Conservation (phyloP, 768 basidiomycete genomes). For the Auriscalpium vulgare region DNA sequence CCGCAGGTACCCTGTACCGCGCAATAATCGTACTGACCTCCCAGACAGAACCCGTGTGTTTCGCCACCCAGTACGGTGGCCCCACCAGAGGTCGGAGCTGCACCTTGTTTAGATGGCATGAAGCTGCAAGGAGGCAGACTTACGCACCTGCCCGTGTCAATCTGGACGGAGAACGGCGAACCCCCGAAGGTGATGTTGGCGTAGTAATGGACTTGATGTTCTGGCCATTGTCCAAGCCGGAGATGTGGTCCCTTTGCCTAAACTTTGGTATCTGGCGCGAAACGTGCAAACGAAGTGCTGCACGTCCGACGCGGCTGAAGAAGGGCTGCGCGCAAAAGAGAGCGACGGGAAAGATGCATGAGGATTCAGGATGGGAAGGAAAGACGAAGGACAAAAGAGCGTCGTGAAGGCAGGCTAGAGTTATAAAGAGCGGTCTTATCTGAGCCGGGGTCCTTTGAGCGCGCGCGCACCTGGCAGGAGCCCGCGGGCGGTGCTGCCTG, state of each 20-base stretch:
- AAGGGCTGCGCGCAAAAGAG: not conserved
- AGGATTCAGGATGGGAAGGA: not conserved
- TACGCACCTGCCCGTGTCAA: slow-evolving; percentile 40
- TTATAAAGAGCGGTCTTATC: not conserved
- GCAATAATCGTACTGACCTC: slow-evolving; percentile 41
- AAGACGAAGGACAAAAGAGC: not conserved
- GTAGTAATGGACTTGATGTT: slow-evolving; percentile 30
- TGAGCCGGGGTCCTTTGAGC: not conserved
- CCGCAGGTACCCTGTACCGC: slow-evolving; percentile 35
- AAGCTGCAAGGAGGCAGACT: not conserved
- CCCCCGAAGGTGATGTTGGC: slow-evolving; percentile 35
- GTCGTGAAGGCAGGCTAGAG: not conserved
- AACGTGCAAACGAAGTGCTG: slow-evolving; percentile 1
- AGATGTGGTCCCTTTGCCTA: slow-evolving; percentile 22
- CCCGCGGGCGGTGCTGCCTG: too few species aligned
- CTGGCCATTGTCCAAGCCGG: slow-evolving; percentile 20
- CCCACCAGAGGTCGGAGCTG: slow-evolving; percentile 59
- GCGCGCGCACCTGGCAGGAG: too few species aligned
- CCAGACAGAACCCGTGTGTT: slow-evolving; percentile 30
- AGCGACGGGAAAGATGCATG: not conserved
- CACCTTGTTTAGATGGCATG: not conserved
- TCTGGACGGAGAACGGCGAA: slow-evolving; percentile 23
- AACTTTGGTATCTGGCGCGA: not conserved
- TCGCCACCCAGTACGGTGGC: slow-evolving; percentile 33
- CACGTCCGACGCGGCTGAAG: not conserved